Base-by-base conservation (phyloP, 2,329 filamentous ascomycete genomes). In the Mariannaea elegans region DNA sequence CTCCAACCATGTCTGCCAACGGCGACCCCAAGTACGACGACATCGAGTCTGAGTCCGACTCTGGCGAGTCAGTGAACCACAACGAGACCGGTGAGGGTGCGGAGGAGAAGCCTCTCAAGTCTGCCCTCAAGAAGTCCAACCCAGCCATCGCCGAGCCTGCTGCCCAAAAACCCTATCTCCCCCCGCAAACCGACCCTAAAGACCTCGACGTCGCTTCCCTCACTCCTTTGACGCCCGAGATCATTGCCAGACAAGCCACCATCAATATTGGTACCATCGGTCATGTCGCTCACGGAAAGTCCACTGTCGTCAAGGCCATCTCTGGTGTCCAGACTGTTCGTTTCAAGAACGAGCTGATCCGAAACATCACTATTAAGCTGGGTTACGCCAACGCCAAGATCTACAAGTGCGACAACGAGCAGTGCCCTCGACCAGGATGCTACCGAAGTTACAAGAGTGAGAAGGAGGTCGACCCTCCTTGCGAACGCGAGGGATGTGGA, bases 301-400 rank as follows among this genome's bases (percentile, higher is more conserved):
- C 93, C 63, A 99, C 95, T 19, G 95, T 99, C 49, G 95, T 99
- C 72, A 99, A 99, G 86, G 95, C 95, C 72, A 98, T 99, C 73
- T 98, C 95, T 2, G 95, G 95, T 64, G 95, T 99, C 65, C 95
- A 99, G 86, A 99, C 95, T 16, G 95, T 99, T 75, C 89, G 95
- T 71, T 99, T 99, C 86, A 99, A 99, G 90, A 99, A 98, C 83
- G 95, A 99, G 82, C 83, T 97, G 81, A 96, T 98, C 82, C 87
- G 95, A 75, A 99, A 99, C 80, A 99, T 99, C 75, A 99, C 95
- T 73, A 99, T 99, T 85, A 99, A 99, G 88, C 87, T 99, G 73
- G 95, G 95, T 77, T 99, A 99, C 79, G 95, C 95, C 78, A 99
- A 99, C 79, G 95, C 95, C 72, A 98, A 99, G 82, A 94, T 99